Evolutionary conservation across 768 basidiomycete species (phyloP), one percentile per base, ranked within the genome.

Genomic region (Lactarius evosmus): DNA sequence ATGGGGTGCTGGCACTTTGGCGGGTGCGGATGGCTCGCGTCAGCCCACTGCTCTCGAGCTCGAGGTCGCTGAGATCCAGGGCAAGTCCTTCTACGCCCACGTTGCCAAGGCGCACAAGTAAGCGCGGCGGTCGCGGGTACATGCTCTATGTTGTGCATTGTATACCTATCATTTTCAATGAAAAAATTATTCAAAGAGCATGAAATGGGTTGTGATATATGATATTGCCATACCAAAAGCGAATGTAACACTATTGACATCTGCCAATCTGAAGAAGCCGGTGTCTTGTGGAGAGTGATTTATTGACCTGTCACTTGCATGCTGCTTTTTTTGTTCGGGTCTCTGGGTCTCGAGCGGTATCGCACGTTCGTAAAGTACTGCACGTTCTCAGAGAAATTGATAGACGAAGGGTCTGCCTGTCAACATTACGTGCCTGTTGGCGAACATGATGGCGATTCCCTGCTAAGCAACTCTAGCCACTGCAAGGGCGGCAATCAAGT

Each of bases 1-100:
- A 25, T 93, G 85, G 83, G 91, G 91, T 49, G 87, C 90, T 27
- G 88, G 87, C 27, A 86, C 87, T 12, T 80, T 81, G 66, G 79
- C 85, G 34, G 79, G 74, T 1, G 40, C 69, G 2, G 74, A 77
- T 58, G 85, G 84, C 4, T 68, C 73, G 7, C 83, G 85, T 62
- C 72, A 78, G 65, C 84, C 86, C 1, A 71, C 75, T 9, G 59
- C 70, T 5, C 77, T 83, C 30, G 87, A 89, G 70, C 74, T 80
- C 33, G 76, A 81, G 63, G 70, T 87, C 5, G 84, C 82, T 7
- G 66, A 54, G 8, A 74, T 77, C 44, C 86, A 88, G 66, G 87
- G 86, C 56, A 71, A 71, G 41, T 56, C 72, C 11, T 88, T 88
- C 74, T 85, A 79, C 68, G 67, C 76, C 7, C 71, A 68, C 7